Conservation (phyloP, 2,329 filamentous ascomycete species). For the Arthroderma sp. region DNA sequence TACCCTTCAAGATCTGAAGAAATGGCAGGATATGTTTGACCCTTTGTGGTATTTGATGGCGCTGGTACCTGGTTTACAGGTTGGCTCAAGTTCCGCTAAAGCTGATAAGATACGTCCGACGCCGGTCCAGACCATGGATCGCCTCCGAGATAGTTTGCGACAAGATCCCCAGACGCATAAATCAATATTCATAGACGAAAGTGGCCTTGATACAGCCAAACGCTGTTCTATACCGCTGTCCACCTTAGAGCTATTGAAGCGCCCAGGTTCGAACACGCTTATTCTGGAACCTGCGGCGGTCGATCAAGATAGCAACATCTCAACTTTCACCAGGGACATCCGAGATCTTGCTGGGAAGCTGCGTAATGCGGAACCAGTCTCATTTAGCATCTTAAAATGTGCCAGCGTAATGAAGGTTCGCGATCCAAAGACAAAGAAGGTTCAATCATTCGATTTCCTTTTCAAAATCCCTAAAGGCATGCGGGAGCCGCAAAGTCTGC, state of each 20-base stretch:
- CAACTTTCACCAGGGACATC: slow-evolving; percentile 9
- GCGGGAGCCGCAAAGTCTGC: neutral
- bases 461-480: neutral
- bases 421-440: neutral
- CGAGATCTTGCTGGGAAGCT: slow-evolving; percentile 12
- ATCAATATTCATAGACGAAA: neutral
- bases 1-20: too few species aligned
- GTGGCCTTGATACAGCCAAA: neutral
- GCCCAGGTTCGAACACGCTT: too few species aligned
- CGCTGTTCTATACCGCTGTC: neutral
- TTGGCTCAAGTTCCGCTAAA: too few species aligned
- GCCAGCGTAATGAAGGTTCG: slow-evolving; percentile 9
- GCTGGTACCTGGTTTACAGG: too few species aligned
- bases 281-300: too few species aligned
- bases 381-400: slow-evolving; percentile 13
- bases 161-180: neutral
- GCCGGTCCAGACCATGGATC: too few species aligned
- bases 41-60: too few species aligned
- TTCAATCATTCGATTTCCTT: neutral
- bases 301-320: neutral
- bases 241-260: neutral
- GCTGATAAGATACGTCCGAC: too few species aligned
- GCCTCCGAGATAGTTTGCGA: too few species aligned
- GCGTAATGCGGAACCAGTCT: slow-evolving; percentile 9
- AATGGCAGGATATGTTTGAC: too few species aligned